A percentile compares a stretch with the other conserved stretches of the same genome.
These are phyloP conservation scores for Cercospora sesami DNA, from an alignment of 2,329 filamentous ascomycete species.

Conservation along the genomic window DNA sequence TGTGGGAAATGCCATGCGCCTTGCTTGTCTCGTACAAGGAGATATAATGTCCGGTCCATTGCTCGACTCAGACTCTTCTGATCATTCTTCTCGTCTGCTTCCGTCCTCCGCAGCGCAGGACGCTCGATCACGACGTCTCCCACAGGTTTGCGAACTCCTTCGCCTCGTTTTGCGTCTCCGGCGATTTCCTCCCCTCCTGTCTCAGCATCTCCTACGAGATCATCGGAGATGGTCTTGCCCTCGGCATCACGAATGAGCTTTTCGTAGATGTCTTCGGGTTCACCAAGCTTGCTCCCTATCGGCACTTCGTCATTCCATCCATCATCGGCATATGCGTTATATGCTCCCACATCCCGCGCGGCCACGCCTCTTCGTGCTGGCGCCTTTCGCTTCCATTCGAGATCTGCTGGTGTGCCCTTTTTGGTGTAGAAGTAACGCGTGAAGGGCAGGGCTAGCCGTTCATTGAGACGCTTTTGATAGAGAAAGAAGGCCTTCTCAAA, in stretches of 20 bases:
- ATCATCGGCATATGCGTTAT: slow-evolving; percentile 69
- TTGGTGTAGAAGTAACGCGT: slow-evolving; percentile 94
- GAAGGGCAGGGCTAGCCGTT: slow-evolving; percentile 84
- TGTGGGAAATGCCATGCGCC: slow-evolving; percentile 81
- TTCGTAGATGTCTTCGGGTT: slow-evolving; percentile 65
- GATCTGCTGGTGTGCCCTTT: slow-evolving; percentile 75
- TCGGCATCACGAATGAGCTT: slow-evolving; percentile 75
- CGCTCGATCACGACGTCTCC: slow-evolving; percentile 56
- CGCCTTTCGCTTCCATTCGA: slow-evolving; percentile 89
- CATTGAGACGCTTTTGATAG: slow-evolving; percentile 95
- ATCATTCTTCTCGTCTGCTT: slow-evolving; percentile 76
- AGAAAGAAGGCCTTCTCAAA: slow-evolving; percentile 95
- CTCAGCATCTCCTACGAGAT: slow-evolving; percentile 44
- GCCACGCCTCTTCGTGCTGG: slow-evolving; percentile 67
- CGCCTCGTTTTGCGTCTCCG: slow-evolving; percentile 32
- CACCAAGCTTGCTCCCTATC: slow-evolving; percentile 68
- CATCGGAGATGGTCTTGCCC: slow-evolving; percentile 51
- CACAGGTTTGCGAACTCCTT: slow-evolving; percentile 29
- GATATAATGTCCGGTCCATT: slow-evolving; percentile 79
- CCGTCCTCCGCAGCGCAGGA: slow-evolving; percentile 69
- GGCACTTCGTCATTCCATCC: slow-evolving; percentile 92
- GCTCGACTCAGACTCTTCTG: slow-evolving; percentile 74
- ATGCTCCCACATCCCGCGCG: slow-evolving; percentile 80
- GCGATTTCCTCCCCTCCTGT: slow-evolving; percentile 48
- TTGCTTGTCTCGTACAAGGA: slow-evolving; percentile 73